Conservation (phyloP, 129 eudicot species). For the Flaveria ramosissima region DNA sequence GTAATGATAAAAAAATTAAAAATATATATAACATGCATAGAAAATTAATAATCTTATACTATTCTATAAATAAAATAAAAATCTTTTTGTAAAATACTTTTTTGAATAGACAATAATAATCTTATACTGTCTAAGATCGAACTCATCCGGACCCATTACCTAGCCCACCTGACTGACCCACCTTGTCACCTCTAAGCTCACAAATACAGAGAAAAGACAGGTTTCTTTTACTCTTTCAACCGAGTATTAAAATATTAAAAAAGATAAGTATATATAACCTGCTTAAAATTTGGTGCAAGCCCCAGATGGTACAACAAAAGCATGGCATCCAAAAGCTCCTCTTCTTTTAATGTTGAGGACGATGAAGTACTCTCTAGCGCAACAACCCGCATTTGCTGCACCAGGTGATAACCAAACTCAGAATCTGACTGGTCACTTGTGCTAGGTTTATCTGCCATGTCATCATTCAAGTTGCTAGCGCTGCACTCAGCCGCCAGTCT, state of each 20-base stretch:
- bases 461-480: constrained; percentile 78
- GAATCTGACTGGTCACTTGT: constrained; percentile 94
- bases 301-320: constrained; percentile 89
- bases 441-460: constrained; percentile 90
- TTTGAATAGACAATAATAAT: no score
- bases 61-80: no score
- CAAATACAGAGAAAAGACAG: not conserved
- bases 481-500: constrained; percentile 66
- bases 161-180: not conserved
- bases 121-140: not conserved
- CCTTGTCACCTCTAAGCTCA: not conserved
- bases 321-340: constrained; percentile 96
- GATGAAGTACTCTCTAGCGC: constrained; percentile 60
- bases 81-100: no score
- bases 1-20: no score
- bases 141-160: not conserved
- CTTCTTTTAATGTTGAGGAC: constrained; percentile 84
- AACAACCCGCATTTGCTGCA: constrained; percentile 71
- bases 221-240: constrained; percentile 25
- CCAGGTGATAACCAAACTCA: constrained; percentile 61
- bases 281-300: constrained; percentile 91
- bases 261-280: constrained; percentile 47
- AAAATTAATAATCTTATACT: no score
- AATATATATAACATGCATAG: no score
- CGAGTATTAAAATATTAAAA: not conserved